Conservation (phyloP, 1,139 yeast genomes). For the Geotrichum restrictum region DNA sequence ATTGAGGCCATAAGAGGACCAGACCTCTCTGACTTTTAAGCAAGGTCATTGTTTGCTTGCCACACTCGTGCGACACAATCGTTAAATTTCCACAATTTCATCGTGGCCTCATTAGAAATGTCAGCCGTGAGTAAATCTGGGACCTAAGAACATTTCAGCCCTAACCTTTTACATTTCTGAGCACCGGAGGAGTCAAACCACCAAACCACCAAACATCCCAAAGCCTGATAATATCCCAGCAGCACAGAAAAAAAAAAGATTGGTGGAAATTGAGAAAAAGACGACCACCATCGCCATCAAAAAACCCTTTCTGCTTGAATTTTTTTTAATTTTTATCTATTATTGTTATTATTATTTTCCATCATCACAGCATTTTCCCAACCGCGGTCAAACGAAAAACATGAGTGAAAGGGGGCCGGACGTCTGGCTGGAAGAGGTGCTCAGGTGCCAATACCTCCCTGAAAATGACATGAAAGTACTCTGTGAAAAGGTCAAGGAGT, state of each 20-base stretch:
- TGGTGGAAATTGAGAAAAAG: neutral
- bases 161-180: neutral
- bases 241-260: neutral
- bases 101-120: no score
- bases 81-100: no score
- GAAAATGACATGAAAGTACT: conserved; percentile 95
- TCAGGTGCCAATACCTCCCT: conserved; percentile 80
- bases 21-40: no score
- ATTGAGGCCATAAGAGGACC: no score
- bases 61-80: no score
- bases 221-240: neutral
- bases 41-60: no score
- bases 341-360: neutral
- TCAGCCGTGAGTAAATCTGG: neutral
- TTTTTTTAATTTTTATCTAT: neutral
- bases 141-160: neutral
- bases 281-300: neutral
- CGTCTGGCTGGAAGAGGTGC: conserved; percentile 91
- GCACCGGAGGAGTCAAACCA: neutral
- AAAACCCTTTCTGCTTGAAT: no score
- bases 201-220: neutral
- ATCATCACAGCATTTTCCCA: neutral
- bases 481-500: conserved; percentile 88
- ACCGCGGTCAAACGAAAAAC: neutral
- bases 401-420: conserved; percentile 89